Evolutionary conservation across 768 basidiomycete genomes (phyloP), one percentile per base, ranked within the genome.

Genomic region (Leccinum longicurvipes): DNA sequence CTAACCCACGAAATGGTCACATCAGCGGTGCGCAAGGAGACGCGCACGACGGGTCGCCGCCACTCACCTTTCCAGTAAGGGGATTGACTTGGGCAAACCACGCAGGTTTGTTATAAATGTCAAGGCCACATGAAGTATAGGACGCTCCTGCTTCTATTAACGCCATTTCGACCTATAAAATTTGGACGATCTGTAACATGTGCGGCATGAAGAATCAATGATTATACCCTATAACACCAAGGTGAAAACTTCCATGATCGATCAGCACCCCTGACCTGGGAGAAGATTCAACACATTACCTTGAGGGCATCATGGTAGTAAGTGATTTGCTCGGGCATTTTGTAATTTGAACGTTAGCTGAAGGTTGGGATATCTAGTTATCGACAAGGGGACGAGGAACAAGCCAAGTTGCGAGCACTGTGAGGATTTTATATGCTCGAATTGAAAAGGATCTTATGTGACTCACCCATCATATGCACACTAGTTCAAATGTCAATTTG

Each of bases 71-170:
- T 69, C 80, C 80, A 2, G 59, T 61, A 0, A 79, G 79, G 0
- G 85, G 82, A 65, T 87, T 89, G 24, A 85, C 77, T 55, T 81
- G 75, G 0, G 80, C 74, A 62, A 84, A 87, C 85, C 85, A 87
- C 51, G 77, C 79, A 1, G 85, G 85, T 69, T 87, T 89, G 71
- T 83, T 82, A 59, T 59, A 52, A 15, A 87, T 68, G 54, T 86
- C 81, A 46, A 88, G 77, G 59, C 84, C 79, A 50, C 70, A 82
- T 4, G 77, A 68, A 10, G 72, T 81, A 65, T 74, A 82, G 1
- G 76, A 59, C 14, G 79, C 72, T 3, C 77, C 74, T 1, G 80
- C 74, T 60, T 87, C 85, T 8, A 76, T 70, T 17, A 88, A 73
- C 0, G 85, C 84, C 19, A 88, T 70, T 58, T 85, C 80, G 9